Evolutionary conservation across 495 filamentous ascomycete species (phyloP), one percentile per base, ranked within the genome.

Genomic region (Podospora australis): DNA sequence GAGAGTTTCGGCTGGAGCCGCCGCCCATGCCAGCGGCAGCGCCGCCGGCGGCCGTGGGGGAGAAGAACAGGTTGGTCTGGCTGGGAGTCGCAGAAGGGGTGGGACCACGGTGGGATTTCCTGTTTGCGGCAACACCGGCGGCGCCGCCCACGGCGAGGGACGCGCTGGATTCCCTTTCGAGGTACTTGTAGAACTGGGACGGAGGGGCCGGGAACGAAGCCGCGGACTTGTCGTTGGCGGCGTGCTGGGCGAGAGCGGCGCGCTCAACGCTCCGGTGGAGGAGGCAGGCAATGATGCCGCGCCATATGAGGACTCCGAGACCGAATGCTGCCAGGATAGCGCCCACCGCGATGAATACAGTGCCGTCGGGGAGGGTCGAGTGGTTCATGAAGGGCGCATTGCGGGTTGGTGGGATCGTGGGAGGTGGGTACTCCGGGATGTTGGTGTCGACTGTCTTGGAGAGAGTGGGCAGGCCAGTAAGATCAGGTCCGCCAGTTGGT

Each of bases 381-480:
- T 84, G 83, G 58, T 94, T 87, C 90, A 98, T 96, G 63, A 88
- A 98, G 22, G 94, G 92, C 19, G 92, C 92, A 64, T 83, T 77
- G 9, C 79, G 73, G 2, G 87, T 96, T 9, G 88, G 83, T 3
- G 92, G 92, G 29, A 96, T 81, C 13, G 77, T 77, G 2, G 87
- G 70, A 4, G 80, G 63, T 7, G 85, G 81, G 52, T 79, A 80
- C 9, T 70, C 73, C 38, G 69, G 58, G 41, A 66, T 59, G 32
- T 19, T 53, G 32, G 48, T 63, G 63, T 50, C 46, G 53, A 49
- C 66, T 53, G 63, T 58, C 23, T 60, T 70, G 4, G 74, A 64
- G 51, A 80, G 63, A 24, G 73, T 75, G 3, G 80, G 78, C 19
- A 78, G 64, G 29, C 53, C 63, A 9, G 60, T 63, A 20, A 64